Percentiles rank a stretch among this genome's conserved stretches.
These are phyloP conservation scores for Diaporthe sp. DNA, from an alignment of 2,329 filamentous ascomycete species.

Conservation along the genomic window DNA sequence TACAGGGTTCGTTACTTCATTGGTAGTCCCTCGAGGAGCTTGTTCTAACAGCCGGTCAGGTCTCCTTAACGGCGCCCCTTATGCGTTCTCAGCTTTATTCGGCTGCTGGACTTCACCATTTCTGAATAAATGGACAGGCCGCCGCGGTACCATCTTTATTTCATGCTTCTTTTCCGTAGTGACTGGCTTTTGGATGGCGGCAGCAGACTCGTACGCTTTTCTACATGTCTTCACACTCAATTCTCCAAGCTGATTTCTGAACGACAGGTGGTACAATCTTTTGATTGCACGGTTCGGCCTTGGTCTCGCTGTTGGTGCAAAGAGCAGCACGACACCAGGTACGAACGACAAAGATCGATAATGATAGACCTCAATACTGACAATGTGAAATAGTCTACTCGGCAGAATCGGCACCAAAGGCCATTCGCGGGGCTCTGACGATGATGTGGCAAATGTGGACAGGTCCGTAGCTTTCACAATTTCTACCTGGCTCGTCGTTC, in stretches of 20 bases:
- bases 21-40: rapidly evolving
- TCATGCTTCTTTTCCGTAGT: constrained; percentile 48
- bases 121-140: constrained; percentile 72
- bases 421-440: constrained; percentile 53
- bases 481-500: too few relatives aligned
- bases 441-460: constrained; percentile 50
- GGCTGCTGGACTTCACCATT: constrained; percentile 51
- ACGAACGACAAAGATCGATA: background rate
- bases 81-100: background rate
- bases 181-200: constrained; percentile 18
- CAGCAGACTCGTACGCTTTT: background rate
- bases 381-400: constrained; percentile 49
- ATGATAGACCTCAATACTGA: background rate
- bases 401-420: constrained; percentile 53
- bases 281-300: constrained; percentile 51
- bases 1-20: background rate
- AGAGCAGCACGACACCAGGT: constrained; percentile 47
- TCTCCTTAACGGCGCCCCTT: constrained; percentile 4
- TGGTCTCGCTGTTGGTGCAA: constrained; percentile 54
- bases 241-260: background rate
- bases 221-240: constrained; percentile 55
- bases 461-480: constrained; percentile 48
- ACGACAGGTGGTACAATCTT: constrained; percentile 50
- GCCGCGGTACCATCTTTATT: constrained; percentile 74
- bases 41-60: background rate